Conservation (phyloP, 2,329 filamentous ascomycete genomes). For the Trichoderma oligosporum region DNA sequence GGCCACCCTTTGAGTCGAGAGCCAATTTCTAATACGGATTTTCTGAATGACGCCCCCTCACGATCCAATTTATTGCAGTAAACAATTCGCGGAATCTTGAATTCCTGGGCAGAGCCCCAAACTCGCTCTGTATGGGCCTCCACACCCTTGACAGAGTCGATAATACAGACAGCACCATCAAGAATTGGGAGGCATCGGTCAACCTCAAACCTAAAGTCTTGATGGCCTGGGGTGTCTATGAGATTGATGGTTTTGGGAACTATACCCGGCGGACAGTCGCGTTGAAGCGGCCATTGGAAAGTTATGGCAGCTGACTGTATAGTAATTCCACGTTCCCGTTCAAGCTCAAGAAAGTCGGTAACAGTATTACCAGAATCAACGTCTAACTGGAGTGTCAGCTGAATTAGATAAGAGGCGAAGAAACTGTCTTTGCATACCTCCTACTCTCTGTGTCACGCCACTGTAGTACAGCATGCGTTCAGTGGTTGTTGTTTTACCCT, state of each 20-base stretch:
- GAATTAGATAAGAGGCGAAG: background rate
- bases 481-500: conserved; percentile 95
- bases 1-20: conserved; percentile 78
- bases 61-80: conserved; percentile 79
- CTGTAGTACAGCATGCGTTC: conserved; percentile 99
- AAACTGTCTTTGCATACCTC: conserved; percentile 46
- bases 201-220: conserved; percentile 96
- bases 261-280: conserved; percentile 38
- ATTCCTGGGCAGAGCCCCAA: conserved; percentile 84
- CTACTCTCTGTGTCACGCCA: conserved; percentile 80
- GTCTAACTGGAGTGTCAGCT: conserved; percentile 49
- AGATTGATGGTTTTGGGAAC: conserved; percentile 72
- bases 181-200: conserved; percentile 83
- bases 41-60: conserved; percentile 73
- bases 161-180: conserved; percentile 87
- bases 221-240: conserved; percentile 94
- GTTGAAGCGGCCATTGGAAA: conserved; percentile 78
- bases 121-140: conserved; percentile 97
- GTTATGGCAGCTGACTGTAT: conserved; percentile 97
- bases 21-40: conserved; percentile 82
- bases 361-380: conserved; percentile 96
- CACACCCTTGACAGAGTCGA: conserved; percentile 88
- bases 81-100: conserved; percentile 75
- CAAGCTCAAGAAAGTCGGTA: conserved; percentile 92
- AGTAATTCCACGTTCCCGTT: conserved; percentile 88